phyloP scores from a whole-genome alignment of 2,329 filamentous ascomycete species.

The Aschersonia sp. region DNA sequence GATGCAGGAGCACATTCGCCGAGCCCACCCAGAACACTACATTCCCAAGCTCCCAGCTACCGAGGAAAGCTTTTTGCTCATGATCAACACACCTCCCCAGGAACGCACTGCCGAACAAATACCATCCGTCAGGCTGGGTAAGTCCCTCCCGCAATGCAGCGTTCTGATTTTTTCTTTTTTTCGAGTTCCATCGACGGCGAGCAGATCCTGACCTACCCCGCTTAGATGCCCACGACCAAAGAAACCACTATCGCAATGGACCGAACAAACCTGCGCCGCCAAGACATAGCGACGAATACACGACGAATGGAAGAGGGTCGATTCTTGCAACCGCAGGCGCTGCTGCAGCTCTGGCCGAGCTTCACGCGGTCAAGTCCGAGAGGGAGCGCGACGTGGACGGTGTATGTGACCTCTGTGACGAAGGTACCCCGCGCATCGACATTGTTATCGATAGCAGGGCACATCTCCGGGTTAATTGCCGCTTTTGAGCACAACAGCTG shows the following conservation, averaged over 20 bases:
- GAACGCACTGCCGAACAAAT: slow-evolving; percentile 37
- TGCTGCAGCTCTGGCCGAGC: slow-evolving; percentile 73
- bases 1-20: slow-evolving; percentile 98
- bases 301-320: slow-evolving; percentile 24
- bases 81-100: slow-evolving; percentile 82
- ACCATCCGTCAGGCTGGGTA: slow-evolving; percentile 18
- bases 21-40: slow-evolving; percentile 93
- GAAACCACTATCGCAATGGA: slow-evolving; percentile 39
- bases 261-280: slow-evolving; percentile 55
- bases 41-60: slow-evolving; percentile 96
- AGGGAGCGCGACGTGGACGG: slow-evolving; percentile 66
- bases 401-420: slow-evolving; percentile 44
- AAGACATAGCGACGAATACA: slow-evolving; percentile 54
- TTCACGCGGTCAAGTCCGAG: slow-evolving; percentile 62
- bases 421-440: slow-evolving; percentile 12
- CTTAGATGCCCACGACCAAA: slow-evolving; percentile 42
- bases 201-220: neutral
- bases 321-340: slow-evolving; percentile 52
- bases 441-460: slow-evolving; percentile 8
- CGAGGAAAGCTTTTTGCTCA: slow-evolving; percentile 91
- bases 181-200: neutral
- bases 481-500: neutral
- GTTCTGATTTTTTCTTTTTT: neutral
- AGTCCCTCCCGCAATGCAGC: slow-evolving; percentile 4
- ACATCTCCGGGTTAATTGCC: too few species aligned